phyloP scores from a whole-genome alignment of 2,329 filamentous ascomycete genomes.

The Colletotrichum camelliae region DNA sequence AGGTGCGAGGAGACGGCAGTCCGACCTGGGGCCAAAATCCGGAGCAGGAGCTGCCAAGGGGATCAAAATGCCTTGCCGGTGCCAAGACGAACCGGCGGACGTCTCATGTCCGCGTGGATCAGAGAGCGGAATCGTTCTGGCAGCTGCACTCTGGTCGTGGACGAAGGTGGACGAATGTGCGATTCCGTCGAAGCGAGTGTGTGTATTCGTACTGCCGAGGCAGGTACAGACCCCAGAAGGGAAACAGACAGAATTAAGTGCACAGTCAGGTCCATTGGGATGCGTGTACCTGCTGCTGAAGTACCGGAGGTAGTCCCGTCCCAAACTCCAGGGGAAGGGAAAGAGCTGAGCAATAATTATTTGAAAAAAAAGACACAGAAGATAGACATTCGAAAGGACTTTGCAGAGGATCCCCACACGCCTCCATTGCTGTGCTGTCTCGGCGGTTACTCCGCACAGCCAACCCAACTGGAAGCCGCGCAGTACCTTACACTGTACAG shows the following conservation, averaged over 20 bases:
- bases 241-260: not conserved
- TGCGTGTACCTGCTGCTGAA: not conserved
- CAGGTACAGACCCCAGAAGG: not conserved
- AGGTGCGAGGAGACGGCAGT: not conserved
- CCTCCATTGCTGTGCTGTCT: not conserved
- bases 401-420: not conserved
- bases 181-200: not conserved
- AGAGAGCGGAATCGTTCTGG: not conserved
- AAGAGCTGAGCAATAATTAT: not conserved
- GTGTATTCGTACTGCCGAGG: not conserved
- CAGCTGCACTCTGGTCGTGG: not conserved
- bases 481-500: not conserved
- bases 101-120: not conserved
- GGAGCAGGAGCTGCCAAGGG: not conserved
- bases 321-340: not conserved
- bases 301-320: not conserved
- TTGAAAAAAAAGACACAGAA: not conserved
- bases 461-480: not conserved
- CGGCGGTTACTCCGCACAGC: not conserved
- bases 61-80: not conserved
- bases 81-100: not conserved
- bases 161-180: not conserved
- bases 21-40: not conserved
- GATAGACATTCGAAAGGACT: not conserved
- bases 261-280: not conserved